Base-by-base conservation (phyloP, 176 grass and related monocot genomes). In the Musa acuminata region DNA sequence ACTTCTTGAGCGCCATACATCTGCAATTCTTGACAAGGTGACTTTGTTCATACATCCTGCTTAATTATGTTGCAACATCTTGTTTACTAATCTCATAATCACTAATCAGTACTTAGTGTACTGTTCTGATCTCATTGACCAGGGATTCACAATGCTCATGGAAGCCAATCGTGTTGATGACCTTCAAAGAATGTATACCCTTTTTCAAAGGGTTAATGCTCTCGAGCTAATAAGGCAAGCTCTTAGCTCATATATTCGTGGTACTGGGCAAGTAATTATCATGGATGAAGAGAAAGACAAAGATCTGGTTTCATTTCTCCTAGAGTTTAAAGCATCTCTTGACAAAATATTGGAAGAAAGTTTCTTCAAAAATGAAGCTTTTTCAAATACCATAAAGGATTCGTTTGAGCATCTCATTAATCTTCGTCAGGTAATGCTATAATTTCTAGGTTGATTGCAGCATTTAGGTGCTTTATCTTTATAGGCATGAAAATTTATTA, bases 401-500 rank as follows among this genome's bases (percentile, higher is more conserved):
- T 99, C 96, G 10, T 99, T 95, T 52, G 91, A 95, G 81, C 91
- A 99, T 82, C 96, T 99, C 82, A 99, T 99, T 73, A 99, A 99
- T 87, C 88, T 99, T 81, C 88, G 96, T 67, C 96, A 99, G 96
- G 96, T 99, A 69, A 62, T 76, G 62, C 11, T 24, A 2, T 63
- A 68, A 60, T 79, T 82, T 59, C 65, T 43, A 43, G 35, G 35
- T 43, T 24, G 55, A 73, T 74, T 8, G 71, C 49, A 62, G 4
- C 35, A 43, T 43, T 43, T 43, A 43, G 35, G 35, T 43, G 35
- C 4, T 43, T 43, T 6, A 43, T 43, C 35, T 43, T 43, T 43
- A 5, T 6, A 43, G 4, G 35, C 35, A 43, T 43, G 35, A 43
- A 43, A 43, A 43, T 43, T 43, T 43, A 43, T 43, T 43, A 43